Conservation (phyloP, 345 rosid species). For the Sonneratia alba region DNA sequence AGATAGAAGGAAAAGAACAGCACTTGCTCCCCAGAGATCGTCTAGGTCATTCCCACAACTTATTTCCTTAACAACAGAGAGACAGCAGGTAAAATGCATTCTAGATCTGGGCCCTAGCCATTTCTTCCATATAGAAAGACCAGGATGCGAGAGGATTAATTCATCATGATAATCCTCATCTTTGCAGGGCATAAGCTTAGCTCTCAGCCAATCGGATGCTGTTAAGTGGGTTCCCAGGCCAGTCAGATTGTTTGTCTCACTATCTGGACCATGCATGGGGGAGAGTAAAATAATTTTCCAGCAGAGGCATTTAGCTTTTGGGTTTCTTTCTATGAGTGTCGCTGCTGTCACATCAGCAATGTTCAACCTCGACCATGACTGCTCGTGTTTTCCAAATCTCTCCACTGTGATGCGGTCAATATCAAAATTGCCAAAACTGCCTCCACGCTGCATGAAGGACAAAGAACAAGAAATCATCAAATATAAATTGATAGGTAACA, state of each 20-base stretch:
- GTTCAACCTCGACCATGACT: slow-evolving; percentile 79
- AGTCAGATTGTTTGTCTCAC: slow-evolving; percentile 16
- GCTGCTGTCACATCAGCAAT: slow-evolving; percentile 58
- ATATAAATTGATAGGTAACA: neutral
- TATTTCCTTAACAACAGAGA: slow-evolving; percentile 57
- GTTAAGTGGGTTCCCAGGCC: slow-evolving; percentile 22
- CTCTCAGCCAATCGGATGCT: slow-evolving; percentile 54
- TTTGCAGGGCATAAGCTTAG: slow-evolving; percentile 62
- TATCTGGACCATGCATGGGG: slow-evolving; percentile 26
- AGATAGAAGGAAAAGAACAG: slow-evolving; percentile 62
- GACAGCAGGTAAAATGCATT: slow-evolving; percentile 40
- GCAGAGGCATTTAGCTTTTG: slow-evolving; percentile 54
- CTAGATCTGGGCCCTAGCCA: slow-evolving; percentile 38
- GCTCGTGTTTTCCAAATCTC: slow-evolving; percentile 51
- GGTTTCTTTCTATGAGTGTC: slow-evolving; percentile 44
- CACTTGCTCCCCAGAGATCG: slow-evolving; percentile 59
- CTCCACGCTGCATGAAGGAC: slow-evolving; percentile 34
- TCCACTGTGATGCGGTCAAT: slow-evolving; percentile 57
- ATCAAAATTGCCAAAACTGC: slow-evolving; percentile 36
- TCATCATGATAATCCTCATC: slow-evolving; percentile 24
- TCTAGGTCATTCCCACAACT: slow-evolving; percentile 22
- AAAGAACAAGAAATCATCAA: slow-evolving; percentile 27
- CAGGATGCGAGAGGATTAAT: slow-evolving; percentile 45
- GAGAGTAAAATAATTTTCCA: slow-evolving; percentile 51
- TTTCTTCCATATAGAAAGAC: slow-evolving; percentile 76